Evolutionary conservation across 2,329 filamentous ascomycete species (phyloP).

Genomic region (Fusarium udum): DNA sequence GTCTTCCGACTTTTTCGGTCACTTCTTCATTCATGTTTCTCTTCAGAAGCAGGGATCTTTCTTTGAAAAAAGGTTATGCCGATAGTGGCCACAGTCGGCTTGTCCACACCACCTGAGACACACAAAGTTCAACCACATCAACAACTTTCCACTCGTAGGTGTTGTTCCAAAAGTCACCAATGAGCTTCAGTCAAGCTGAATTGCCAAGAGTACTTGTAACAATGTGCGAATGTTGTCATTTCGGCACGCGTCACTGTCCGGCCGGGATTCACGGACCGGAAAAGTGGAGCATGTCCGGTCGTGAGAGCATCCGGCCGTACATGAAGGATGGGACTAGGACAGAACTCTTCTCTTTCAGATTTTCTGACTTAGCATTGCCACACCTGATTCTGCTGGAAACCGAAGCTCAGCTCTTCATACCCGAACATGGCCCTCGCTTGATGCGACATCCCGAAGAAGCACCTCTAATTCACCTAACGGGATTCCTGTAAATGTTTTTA

Average conservation of each 20-base stretch:
- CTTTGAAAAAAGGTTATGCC: neutral
- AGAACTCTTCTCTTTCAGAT: too few relatives aligned
- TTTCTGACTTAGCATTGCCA: neutral
- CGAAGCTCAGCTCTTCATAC: neutral
- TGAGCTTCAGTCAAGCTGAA: neutral
- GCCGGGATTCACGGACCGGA: neutral
- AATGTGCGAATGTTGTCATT: neutral
- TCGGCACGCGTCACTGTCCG: neutral
- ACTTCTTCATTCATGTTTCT: neutral
- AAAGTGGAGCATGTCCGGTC: neutral
- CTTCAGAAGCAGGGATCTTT: neutral
- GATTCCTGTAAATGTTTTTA: neutral
- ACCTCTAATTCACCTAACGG: neutral
- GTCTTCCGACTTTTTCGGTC: neutral
- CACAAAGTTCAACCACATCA: neutral
- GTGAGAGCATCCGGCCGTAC: neutral
- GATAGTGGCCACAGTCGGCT: neutral
- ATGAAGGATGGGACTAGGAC: neutral
- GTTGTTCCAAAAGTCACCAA: neutral
- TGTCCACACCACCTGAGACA: neutral
- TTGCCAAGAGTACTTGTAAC: neutral
- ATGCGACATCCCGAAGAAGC: neutral
- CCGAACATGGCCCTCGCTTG: neutral
- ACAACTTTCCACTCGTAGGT: neutral
- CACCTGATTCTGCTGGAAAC: too few relatives aligned